phyloP scores from a whole-genome alignment of 148 eudicot species.

The Vaccinium macrocarpon region DNA sequence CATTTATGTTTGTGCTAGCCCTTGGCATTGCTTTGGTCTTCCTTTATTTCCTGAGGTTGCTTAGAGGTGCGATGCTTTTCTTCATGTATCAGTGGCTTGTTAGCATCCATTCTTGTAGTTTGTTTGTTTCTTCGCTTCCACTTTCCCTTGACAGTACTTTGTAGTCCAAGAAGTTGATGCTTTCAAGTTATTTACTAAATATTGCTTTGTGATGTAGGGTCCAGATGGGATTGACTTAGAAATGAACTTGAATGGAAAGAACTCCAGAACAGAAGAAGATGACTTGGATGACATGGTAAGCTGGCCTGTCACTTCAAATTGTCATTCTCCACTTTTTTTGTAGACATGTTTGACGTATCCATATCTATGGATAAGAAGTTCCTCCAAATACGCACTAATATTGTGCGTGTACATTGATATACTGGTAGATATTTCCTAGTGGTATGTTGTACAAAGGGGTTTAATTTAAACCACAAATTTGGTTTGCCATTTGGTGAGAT shows the following conservation, averaged over 20 bases:
- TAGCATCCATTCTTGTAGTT: background rate
- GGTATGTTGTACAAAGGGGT: background rate
- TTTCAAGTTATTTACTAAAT: background rate
- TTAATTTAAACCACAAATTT: background rate
- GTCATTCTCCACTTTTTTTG: background rate
- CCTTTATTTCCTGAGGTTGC: background rate
- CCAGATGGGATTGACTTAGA: constrained; percentile 88
- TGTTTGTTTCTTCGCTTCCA: background rate
- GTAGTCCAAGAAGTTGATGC: background rate
- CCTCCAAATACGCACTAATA: background rate
- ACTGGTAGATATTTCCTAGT: background rate
- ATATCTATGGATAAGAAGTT: background rate
- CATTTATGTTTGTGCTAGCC: background rate
- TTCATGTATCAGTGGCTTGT: background rate
- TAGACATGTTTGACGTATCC: background rate
- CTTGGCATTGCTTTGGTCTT: constrained; percentile 1
- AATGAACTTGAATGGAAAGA: constrained; percentile 68
- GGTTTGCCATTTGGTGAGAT: background rate
- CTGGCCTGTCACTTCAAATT: background rate
- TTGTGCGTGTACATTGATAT: background rate
- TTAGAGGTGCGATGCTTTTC: background rate
- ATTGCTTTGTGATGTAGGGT: constrained; percentile 47
- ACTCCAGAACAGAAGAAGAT: constrained; percentile 52
- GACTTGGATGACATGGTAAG: constrained; percentile 74
- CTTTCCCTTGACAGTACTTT: background rate